phyloP scores from a whole-genome alignment of 1,284 basidiomycete species.

The Fomitopsis palustris region DNA sequence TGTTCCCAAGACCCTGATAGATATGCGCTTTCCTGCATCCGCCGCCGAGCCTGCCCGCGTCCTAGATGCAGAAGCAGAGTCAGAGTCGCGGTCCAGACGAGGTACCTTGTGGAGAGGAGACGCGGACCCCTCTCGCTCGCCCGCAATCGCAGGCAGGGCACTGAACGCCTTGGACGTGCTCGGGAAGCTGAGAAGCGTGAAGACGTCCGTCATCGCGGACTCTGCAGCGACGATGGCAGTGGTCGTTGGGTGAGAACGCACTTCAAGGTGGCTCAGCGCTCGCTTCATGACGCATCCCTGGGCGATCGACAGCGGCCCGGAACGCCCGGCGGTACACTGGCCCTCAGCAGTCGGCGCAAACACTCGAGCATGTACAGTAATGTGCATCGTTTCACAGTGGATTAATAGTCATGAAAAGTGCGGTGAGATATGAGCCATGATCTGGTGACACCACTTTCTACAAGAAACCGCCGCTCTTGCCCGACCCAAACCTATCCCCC shows the following conservation, averaged over 20 bases:
- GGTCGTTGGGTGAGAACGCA: neutral
- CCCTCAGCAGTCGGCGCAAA: neutral
- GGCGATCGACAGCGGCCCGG: neutral
- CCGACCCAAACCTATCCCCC: conserved; percentile 77
- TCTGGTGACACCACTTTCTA: conserved; percentile 16
- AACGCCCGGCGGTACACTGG: neutral
- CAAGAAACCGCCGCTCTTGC: conserved; percentile 61
- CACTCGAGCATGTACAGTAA: no score
- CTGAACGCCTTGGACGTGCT: conserved; percentile 51
- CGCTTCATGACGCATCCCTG: neutral
- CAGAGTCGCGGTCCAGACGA: conserved; percentile 58
- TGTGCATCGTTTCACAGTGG: no score
- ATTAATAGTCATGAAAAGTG: no score
- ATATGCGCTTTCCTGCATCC: conserved; percentile 33
- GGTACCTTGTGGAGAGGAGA: conserved; percentile 65
- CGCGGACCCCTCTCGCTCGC: conserved; percentile 41
- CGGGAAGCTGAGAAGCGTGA: conserved; percentile 47
- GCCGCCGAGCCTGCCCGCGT: conserved; percentile 32
- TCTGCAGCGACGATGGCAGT: neutral
- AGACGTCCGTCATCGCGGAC: conserved; percentile 22
- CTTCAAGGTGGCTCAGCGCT: neutral
- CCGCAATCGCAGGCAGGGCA: conserved; percentile 35
- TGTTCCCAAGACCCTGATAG: conserved; percentile 41
- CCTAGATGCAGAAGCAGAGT: conserved; percentile 55
- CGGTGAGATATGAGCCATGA: no score